phyloP scores from a whole-genome alignment of 2,329 filamentous ascomycete genomes.

The Fusarium anguioides region DNA sequence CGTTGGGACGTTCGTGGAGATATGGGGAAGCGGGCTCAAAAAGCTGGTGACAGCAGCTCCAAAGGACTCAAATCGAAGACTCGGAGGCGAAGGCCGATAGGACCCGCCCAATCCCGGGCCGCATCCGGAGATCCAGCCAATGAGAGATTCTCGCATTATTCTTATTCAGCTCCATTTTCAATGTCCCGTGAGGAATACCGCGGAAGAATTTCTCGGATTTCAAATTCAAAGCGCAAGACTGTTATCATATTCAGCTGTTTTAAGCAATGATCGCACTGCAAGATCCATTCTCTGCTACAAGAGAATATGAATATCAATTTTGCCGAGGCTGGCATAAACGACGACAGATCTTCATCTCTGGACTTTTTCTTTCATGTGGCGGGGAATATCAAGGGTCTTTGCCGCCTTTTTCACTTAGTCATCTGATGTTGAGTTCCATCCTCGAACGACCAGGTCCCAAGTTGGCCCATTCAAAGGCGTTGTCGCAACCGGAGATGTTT shows the following conservation, averaged over 20 bases:
- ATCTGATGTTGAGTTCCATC: constrained; percentile 24
- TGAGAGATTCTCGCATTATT: constrained; percentile 27
- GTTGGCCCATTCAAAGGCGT: constrained; percentile 2
- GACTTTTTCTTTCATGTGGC: not conserved
- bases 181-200: constrained; percentile 8
- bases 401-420: constrained; percentile 22
- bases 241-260: too few species aligned
- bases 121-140: constrained; percentile 33
- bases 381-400: constrained; percentile 4
- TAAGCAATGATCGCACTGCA: not conserved
- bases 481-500: not conserved
- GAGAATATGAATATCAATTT: not conserved
- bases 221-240: not conserved
- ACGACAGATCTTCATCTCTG: not conserved
- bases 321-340: not conserved
- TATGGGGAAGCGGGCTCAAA: constrained; percentile 25
- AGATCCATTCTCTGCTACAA: not conserved
- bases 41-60: constrained; percentile 36
- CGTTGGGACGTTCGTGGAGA: constrained; percentile 23
- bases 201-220: not conserved
- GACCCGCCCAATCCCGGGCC: constrained; percentile 41
- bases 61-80: constrained; percentile 41
- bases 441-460: not conserved
- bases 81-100: constrained; percentile 44
- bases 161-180: constrained; percentile 22